A percentile compares a stretch with the other conserved stretches of the same genome.
phyloP scores from a whole-genome alignment of 1,284 basidiomycete species.

The Marasmius tenuissimus region DNA sequence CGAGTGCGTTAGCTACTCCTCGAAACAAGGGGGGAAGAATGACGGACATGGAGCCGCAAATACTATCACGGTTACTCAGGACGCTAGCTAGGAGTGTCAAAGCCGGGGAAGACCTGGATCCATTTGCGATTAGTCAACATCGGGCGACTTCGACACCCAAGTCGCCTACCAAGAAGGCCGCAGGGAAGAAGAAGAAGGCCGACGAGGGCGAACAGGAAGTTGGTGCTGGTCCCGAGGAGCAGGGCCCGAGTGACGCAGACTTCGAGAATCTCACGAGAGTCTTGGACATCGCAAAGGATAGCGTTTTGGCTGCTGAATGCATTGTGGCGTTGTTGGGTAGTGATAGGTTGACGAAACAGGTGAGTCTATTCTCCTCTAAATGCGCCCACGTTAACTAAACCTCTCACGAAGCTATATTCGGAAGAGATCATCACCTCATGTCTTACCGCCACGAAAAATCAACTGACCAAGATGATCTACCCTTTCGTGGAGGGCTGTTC shows the following conservation, averaged over 20 bases:
- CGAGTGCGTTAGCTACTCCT: conserved; percentile 44
- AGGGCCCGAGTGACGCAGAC: conserved; percentile 45
- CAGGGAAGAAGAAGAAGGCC: conserved; percentile 33
- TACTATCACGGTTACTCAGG: conserved; percentile 67
- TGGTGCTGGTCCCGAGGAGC: conserved; percentile 15
- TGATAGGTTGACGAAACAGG: conserved; percentile 83
- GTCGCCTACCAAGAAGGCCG: conserved; percentile 36
- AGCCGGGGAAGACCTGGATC: conserved; percentile 70
- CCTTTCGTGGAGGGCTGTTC: conserved; percentile 80
- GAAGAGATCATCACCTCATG: conserved; percentile 88
- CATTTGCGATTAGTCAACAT: conserved; percentile 45
- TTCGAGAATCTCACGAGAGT: conserved; percentile 46
- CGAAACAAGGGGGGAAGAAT: conserved; percentile 44
- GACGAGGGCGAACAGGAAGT: conserved; percentile 28
- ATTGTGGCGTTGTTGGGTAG: conserved; percentile 76
- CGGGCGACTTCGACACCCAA: conserved; percentile 31
- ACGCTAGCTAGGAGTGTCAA: conserved; percentile 76
- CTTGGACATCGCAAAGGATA: conserved; percentile 65
- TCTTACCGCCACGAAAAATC: conserved; percentile 75
- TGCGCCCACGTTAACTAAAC: neutral
- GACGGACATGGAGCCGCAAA: conserved; percentile 61
- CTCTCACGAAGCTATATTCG: conserved; percentile 71
- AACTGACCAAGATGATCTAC: conserved; percentile 79
- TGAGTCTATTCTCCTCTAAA: conserved; percentile 32
- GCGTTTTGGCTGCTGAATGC: conserved; percentile 80